Conservation (phyloP, 2,329 filamentous ascomycete species). For the Cordyceps cicadae region DNA sequence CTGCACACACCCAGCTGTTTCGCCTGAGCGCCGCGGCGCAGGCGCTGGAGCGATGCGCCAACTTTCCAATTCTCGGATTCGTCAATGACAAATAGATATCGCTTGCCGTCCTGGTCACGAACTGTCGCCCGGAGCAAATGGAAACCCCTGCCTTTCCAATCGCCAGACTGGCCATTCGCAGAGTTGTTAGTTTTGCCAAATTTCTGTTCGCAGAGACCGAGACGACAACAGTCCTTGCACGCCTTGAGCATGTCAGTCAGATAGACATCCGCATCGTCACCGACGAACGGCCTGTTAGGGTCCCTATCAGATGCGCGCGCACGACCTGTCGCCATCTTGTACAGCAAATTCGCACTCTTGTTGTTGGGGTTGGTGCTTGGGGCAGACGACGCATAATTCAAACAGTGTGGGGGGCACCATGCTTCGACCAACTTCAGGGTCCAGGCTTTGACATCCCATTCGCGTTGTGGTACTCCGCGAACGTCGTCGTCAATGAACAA, state of each 20-base stretch:
- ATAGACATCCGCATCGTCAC: constrained; percentile 59
- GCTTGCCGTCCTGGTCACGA: constrained; percentile 57
- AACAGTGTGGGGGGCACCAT: constrained; percentile 63
- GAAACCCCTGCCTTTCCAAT: constrained; percentile 46
- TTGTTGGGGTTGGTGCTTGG: constrained; percentile 30
- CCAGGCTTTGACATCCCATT: constrained; percentile 99
- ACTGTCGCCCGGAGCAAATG: constrained; percentile 58
- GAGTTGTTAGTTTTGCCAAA: constrained; percentile 36
- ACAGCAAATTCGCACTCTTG: constrained; percentile 36
- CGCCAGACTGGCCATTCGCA: constrained; percentile 39
- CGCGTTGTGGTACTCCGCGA: constrained; percentile 80
- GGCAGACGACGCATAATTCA: constrained; percentile 33
- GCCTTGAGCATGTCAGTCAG: constrained; percentile 53
- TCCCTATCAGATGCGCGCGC: constrained; percentile 40
- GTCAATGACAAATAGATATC: constrained; percentile 55
- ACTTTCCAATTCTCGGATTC: constrained; percentile 64
- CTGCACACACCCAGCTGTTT: constrained; percentile 50
- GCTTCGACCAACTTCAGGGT: constrained; percentile 89
- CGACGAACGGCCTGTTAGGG: constrained; percentile 44
- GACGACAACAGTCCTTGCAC: constrained; percentile 57
- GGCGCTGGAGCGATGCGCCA: constrained; percentile 49
- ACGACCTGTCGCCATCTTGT: constrained; percentile 39
- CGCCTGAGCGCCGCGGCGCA: constrained; percentile 53
- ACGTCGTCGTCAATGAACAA: constrained; percentile 97
- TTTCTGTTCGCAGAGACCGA: constrained; percentile 39